These are phyloP conservation scores for Suillus plorans DNA, from an alignment of 768 basidiomycete genomes.

Conservation along the genomic window DNA sequence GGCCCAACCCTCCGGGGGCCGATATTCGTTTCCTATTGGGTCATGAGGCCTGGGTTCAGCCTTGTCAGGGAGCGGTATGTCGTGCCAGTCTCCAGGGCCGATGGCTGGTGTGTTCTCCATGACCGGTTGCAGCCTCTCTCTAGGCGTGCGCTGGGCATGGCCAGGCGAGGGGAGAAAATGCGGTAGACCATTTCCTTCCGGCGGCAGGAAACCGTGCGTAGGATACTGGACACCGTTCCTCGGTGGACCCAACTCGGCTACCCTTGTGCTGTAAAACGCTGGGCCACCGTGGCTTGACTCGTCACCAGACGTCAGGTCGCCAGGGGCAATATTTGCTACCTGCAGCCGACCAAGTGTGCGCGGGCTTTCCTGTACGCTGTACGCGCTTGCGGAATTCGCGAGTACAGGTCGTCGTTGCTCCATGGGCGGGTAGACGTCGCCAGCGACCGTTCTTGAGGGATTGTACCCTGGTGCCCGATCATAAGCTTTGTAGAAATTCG, in stretches of 20 bases:
- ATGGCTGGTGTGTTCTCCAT: slow-evolving; percentile 14
- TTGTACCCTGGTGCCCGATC: slow-evolving; percentile 16
- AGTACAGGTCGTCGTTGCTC: slow-evolving; percentile 14
- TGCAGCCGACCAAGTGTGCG: slow-evolving; percentile 44
- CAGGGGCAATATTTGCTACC: slow-evolving; percentile 49
- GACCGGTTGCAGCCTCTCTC: slow-evolving; percentile 7
- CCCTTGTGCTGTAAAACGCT: background rate
- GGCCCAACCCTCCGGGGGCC: slow-evolving; percentile 38
- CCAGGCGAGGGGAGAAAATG: slow-evolving; percentile 23
- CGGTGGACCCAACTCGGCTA: slow-evolving; percentile 17
- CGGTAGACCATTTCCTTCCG: slow-evolving; percentile 28
- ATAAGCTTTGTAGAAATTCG: slow-evolving; percentile 10
- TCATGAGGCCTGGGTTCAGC: background rate
- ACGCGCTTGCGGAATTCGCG: slow-evolving; percentile 29
- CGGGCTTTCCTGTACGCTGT: slow-evolving; percentile 29
- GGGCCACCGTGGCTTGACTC: slow-evolving; percentile 13
- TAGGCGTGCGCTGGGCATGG: slow-evolving; percentile 10
- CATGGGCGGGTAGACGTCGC: slow-evolving; percentile 17
- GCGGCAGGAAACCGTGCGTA: slow-evolving; percentile 24
- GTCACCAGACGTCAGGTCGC: slow-evolving; percentile 39
- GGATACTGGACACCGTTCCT: slow-evolving; percentile 14
- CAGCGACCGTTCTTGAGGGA: slow-evolving; percentile 18
- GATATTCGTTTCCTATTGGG: background rate
- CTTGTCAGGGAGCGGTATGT: background rate
- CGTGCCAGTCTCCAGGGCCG: slow-evolving; percentile 11